Evolutionary conservation across 139 green algal genomes (phyloP), one percentile per base, ranked within the genome.

Genomic region (Astrephomene gubernaculifera): DNA sequence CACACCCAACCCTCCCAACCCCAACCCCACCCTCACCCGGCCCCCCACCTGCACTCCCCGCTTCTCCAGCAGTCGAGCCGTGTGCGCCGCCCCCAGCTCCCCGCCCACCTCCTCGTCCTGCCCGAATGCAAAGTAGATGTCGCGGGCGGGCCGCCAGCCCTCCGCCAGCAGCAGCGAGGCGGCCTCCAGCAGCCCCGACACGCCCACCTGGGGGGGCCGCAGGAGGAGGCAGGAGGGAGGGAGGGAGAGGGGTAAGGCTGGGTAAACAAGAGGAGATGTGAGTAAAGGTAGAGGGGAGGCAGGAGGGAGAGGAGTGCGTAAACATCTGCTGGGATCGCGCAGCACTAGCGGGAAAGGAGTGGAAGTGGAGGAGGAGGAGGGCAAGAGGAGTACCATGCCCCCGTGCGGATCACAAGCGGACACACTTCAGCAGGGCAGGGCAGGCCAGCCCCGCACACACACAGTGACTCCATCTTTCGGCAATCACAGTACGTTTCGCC

Each of bases 91-190:
- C n/a, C 94, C 94, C 29, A 71, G 10, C 2, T 67, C 64, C 2
- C 94, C 94, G 0, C 92, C 92, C 27, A 95, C 88, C 82, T 97
- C 94, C 90, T 97, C 94, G 71, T 97, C 94, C 69, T 97, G 94
- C 9, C 94, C 94, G 68, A 97, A 93, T 0, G 88, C 94, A 24
- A 97, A 71, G 5, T 93, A 71, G 29, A 97, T 25, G 12, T 91
- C 95, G 31, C 94, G 88, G 38, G 75, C 27, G 10, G 94, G 87
- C 43, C 24, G 29, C 70, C 71, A 91, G 87, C 57, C 90, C 71
- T 53, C 81, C 27, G 22, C 31, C 33, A 96, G 73, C 31, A 97
- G 90, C 74, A 90, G 70, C 4, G 45, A 84, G 31, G 93, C 80
- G 0, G 92, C 93, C 69, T 97, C 94, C 83, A 97, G 76, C n/a